These are phyloP conservation scores for Aspergillus flavus DNA, from an alignment of 2,329 filamentous ascomycete genomes.

Conservation along the genomic window DNA sequence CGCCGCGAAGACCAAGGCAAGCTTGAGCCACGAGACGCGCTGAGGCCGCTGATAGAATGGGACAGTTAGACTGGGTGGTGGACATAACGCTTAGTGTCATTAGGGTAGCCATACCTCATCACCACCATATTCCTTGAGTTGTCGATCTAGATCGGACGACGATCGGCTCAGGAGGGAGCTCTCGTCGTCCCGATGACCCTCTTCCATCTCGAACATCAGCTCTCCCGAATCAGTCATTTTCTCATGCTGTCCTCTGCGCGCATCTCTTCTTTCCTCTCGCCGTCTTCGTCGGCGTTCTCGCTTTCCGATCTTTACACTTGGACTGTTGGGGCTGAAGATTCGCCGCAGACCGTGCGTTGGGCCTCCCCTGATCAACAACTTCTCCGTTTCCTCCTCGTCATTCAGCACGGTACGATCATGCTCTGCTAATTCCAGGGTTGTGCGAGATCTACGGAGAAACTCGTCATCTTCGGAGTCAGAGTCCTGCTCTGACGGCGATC, in stretches of 20 bases:
- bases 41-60: conserved; percentile 18
- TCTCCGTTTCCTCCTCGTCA: conserved; percentile 69
- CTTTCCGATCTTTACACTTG: conserved; percentile 54
- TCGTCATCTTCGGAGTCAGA: conserved; percentile 77
- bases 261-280: conserved; percentile 45
- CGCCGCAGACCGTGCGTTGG: conserved; percentile 40
- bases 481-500: conserved; percentile 67
- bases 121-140: conserved; percentile 34
- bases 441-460: conserved; percentile 65
- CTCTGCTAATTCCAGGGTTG: conserved; percentile 68
- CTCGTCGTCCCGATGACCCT: conserved; percentile 63
- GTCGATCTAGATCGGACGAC: conserved; percentile 57
- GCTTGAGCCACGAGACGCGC: conserved; percentile 33
- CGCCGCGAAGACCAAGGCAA: conserved; percentile 45
- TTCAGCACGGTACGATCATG: conserved; percentile 72
- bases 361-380: conserved; percentile 46
- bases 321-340: conserved; percentile 47
- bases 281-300: conserved; percentile 55
- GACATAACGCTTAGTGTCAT: neutral
- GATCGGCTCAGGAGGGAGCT: conserved; percentile 63
- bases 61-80: neutral
- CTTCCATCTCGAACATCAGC: conserved; percentile 90
- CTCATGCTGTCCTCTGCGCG: conserved; percentile 53
- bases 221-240: conserved; percentile 67
- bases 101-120: conserved; percentile 28